Evolutionary conservation across 1,284 basidiomycete species (phyloP), one percentile per base, ranked within the genome.

Genomic region (Pisolithus thermaeus): DNA sequence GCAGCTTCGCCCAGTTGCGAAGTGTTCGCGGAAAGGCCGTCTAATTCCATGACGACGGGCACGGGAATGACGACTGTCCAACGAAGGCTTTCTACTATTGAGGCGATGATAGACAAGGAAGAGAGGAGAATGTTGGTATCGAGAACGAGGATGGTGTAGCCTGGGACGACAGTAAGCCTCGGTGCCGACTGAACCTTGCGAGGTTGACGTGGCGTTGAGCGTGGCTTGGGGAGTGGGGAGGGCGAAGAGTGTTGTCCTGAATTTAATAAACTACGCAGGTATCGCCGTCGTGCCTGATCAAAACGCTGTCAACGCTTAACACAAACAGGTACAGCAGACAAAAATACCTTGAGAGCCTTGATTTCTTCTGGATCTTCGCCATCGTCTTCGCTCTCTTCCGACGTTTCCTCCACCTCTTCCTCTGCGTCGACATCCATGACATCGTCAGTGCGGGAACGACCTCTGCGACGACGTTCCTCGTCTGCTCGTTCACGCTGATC

Each of bases 71-170:
- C 76, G 47, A 97, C 77, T 0, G 90, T 97, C 93, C 93, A 99
- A 40, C 75, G 75, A 28, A 83, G 73, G 56, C 83, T 84, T 65
- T 96, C 88, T 53, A 98, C 77, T 52, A 98, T 75, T 11, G 84
- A 78, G 2, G 80, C 69, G 55, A 98, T 78, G 55, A 87, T 74
- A 0, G 81, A 69, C 5, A 96, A 73, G 0, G 89, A 89, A 0
- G 90, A 89, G 5, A 97, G 78, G 0, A 97, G 73, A 53, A 97
- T 88, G 71, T 98, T 98, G 46, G 95, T 98, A 70, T 98, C 95
- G 60, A 97, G 76, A 6, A 99, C 85, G 49, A 99, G 83, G 38
- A 89, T 78, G 2, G 92, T 93, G 68, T 95, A 97, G 1, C 95
- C 94, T 0, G 92, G 80, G 6, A 90, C 73, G 52, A 92, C 78